Conservation (phyloP, 1,284 basidiomycete genomes). For the Austroboletus rostrupii region DNA sequence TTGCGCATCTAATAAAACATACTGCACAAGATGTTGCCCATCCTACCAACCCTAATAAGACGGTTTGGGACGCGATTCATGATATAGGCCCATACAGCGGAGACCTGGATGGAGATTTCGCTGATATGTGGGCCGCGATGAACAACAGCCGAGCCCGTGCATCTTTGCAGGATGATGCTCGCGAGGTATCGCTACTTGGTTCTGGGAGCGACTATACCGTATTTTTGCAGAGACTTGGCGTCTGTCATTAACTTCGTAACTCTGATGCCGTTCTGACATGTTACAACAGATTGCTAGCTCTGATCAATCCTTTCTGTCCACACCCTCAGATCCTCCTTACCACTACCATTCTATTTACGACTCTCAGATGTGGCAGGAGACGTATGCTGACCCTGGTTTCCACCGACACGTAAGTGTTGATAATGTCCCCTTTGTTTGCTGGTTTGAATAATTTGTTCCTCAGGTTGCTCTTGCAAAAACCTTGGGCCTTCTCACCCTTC, state of each 20-base stretch:
- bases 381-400: constrained; percentile 76
- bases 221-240: constrained; percentile 64
- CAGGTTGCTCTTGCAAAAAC: constrained; percentile 62
- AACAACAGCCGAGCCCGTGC: constrained; percentile 18
- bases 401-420: constrained; percentile 54
- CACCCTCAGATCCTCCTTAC: constrained; percentile 59
- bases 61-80: constrained; percentile 63
- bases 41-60: constrained; percentile 48
- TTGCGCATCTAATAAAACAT: constrained; percentile 69
- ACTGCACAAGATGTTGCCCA: constrained; percentile 70
- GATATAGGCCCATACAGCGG: constrained; percentile 53
- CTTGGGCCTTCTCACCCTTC: constrained; percentile 59
- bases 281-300: constrained; percentile 44
- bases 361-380: constrained; percentile 69
- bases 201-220: constrained; percentile 76
- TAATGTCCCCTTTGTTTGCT: not conserved
- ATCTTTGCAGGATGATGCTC: constrained; percentile 19
- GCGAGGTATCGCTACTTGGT: constrained; percentile 38
- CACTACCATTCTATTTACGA: constrained; percentile 87
- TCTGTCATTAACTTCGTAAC: constrained; percentile 23
- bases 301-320: constrained; percentile 36
- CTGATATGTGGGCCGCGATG: constrained; percentile 27
- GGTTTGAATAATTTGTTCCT: constrained; percentile 3
- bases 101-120: constrained; percentile 32
- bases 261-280: not conserved